Evolutionary conservation across 140 eudicot species (phyloP).

Genomic region (Ambrosia hybrid): DNA sequence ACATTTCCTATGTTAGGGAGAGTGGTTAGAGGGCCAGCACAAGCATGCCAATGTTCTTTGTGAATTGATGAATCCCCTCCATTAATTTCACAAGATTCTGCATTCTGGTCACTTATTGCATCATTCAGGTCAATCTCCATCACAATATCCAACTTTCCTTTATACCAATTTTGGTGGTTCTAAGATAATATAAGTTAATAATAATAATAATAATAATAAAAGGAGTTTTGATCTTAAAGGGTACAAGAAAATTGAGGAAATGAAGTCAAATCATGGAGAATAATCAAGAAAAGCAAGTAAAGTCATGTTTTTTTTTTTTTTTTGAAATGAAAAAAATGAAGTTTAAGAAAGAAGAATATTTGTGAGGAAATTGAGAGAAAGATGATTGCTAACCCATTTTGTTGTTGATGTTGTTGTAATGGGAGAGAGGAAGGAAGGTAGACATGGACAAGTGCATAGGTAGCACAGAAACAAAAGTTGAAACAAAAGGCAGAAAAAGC

Average conservation of each 20-base stretch:
- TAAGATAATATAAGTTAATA: too few relatives aligned
- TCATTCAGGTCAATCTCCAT: constrained; percentile 97
- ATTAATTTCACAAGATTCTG: constrained; percentile 25
- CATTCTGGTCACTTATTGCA: constrained; percentile 60
- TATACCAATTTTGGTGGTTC: too few relatives aligned
- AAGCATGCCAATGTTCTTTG: constrained; percentile 92
- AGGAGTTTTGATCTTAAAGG: constrained; percentile 33
- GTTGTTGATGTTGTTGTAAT: constrained; percentile 34
- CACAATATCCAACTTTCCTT: constrained; percentile 20
- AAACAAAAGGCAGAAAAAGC: constrained; percentile 58
- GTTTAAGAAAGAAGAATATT: constrained; percentile 38
- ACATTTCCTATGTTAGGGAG: constrained; percentile 79
- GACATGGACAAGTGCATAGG: constrained; percentile 92
- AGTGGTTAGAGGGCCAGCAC: constrained; percentile 86
- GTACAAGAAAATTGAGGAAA: constrained; percentile 30
- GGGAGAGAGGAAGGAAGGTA: constrained; percentile 49
- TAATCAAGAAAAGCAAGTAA: constrained; percentile 43
- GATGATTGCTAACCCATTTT: constrained; percentile 86
- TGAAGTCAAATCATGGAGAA: constrained; percentile 51
- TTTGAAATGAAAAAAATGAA: constrained; percentile 18
- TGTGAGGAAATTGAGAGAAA: constrained; percentile 56
- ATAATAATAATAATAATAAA: neutral
- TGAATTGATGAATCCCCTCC: constrained; percentile 31
- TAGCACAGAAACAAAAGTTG: constrained; percentile 81
- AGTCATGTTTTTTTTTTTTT: constrained; percentile 33